Base-by-base conservation (phyloP, 495 filamentous ascomycete genomes). In the Cladorrhinum samala region DNA sequence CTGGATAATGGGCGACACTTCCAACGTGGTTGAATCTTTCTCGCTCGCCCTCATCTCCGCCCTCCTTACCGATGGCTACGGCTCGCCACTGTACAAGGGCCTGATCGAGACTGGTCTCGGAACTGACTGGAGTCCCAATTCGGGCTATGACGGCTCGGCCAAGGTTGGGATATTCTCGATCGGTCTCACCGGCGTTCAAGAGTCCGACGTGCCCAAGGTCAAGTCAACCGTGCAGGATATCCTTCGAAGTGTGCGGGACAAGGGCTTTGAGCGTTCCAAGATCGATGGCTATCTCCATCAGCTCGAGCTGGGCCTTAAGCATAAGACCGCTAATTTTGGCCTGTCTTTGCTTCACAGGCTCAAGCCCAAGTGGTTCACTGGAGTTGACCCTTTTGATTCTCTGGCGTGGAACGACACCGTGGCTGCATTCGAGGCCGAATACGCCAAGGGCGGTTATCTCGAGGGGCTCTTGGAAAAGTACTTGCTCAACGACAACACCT, bases 261-360 rank as follows among this genome's bases (percentile, higher is more conserved):
- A 83, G 38, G 90, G 93, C 1, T 96, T 98, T 63, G 89, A 91
- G 37, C 77, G 83, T 56, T 81, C 83, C 56, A 98, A 97, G 68
- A 85, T 97, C 36, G 89, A 94, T 53, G 93, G 93, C 16, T 85
- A 93, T 60, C 78, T 97, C 37, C 93, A 98, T 67, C 91, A 95
- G 68, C 75, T 97, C 9, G 93, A 98, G 61, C 76, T 98, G 30
- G 76, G 82, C 9, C 72, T 97, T 20, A 94, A 95, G 63, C 92
- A 97, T 69, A 96, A 96, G 70, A 95, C 89, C 1, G 87, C 93
- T 30, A 87, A 87, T 57, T 97, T 98, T 62, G 93, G 93, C 19
- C 87, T 97, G 79, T 83, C 83, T 40, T 71, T 98, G 2, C 86
- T 96, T 75, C 87, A 95, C 58, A 79, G 90, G 42, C 75, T 95